Evolutionary conservation across 108 stramenopile genomes (phyloP).

Genomic region (Cyclotella choctawhatcheeana): DNA sequence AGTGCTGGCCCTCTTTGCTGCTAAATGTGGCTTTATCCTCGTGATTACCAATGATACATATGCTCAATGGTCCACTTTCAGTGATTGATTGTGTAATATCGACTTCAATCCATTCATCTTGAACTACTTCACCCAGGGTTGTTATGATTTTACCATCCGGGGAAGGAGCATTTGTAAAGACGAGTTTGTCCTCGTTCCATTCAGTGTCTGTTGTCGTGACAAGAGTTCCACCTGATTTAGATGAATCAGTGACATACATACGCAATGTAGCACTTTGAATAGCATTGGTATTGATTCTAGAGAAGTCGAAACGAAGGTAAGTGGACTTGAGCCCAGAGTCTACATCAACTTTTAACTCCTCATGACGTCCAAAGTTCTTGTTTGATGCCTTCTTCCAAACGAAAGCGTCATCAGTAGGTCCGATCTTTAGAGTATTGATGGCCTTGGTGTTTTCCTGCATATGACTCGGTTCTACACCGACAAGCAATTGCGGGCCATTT

Average conservation of each 20-base stretch:
- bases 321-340: constrained; percentile 40
- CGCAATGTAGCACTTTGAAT: constrained; percentile 34
- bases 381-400: constrained; percentile 26
- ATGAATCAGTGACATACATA: constrained; percentile 26
- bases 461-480: constrained; percentile 22
- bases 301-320: constrained; percentile 42
- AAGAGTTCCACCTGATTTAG: constrained; percentile 35
- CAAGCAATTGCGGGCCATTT: constrained; percentile 41
- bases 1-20: constrained; percentile 48
- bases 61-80: constrained; percentile 45
- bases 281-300: constrained; percentile 22
- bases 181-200: constrained; percentile 35
- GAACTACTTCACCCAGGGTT: constrained; percentile 18
- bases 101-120: constrained; percentile 38
- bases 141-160: constrained; percentile 34
- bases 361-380: constrained; percentile 37
- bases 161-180: constrained; percentile 25
- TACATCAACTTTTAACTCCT: constrained; percentile 37
- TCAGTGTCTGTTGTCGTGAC: constrained; percentile 29
- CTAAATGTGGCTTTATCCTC: constrained; percentile 38
- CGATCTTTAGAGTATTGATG: constrained; percentile 41
- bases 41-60: constrained; percentile 40
- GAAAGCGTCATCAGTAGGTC: constrained; percentile 42
- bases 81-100: constrained; percentile 38
- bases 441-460: constrained; percentile 10